Base-by-base conservation (phyloP, 805 yeast genomes). In the Vanderwaltozyma verrucispora region DNA sequence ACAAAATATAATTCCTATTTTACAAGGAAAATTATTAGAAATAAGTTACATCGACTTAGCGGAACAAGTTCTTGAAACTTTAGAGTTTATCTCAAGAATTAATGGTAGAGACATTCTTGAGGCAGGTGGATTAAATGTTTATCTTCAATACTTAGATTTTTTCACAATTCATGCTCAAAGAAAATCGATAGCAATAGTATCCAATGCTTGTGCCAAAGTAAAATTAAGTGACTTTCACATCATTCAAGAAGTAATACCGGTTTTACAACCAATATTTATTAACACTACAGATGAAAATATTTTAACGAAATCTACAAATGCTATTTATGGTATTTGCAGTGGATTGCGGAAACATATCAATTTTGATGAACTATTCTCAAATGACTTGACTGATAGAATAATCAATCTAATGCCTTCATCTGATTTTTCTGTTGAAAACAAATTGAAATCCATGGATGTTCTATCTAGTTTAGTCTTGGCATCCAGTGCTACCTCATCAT, bases 101-200 rank as follows among this genome's bases (percentile, higher is more conserved):
- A 63, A 71, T 17, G 73, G 79, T 2, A 54, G 60, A 30, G 69
- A 64, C 21, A 65, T 84, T 12, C 60, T 85, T 28, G 55, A 65
- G 16, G 71, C 74, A 38, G 79, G 80, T 28, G 80, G 87, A 8
- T 60, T 67, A 6, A 26, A 23, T 13, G 74, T 83, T 0, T 78
- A 84, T 43, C 58, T 92, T 32, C 74, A 73, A 49, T 84, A 76
- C 50, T 65, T 88, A 42, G 97, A 92, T 54, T 89, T 89, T 52
- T 81, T 89, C 56, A 83, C 96, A 1, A 70, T 77, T 16, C 95
- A 85, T 60, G 83, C 94, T 1, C 97, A 89, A 57, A 65, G 94
- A 38, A 81, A 86, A 45, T 85, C 94, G 13, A 61, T 87, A 26
- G 62, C 68, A 1, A 80, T 83, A 27, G 80, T 81, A 14, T 80